Conservation (phyloP, 2,329 filamentous ascomycete species). For the Didymella exigua region DNA sequence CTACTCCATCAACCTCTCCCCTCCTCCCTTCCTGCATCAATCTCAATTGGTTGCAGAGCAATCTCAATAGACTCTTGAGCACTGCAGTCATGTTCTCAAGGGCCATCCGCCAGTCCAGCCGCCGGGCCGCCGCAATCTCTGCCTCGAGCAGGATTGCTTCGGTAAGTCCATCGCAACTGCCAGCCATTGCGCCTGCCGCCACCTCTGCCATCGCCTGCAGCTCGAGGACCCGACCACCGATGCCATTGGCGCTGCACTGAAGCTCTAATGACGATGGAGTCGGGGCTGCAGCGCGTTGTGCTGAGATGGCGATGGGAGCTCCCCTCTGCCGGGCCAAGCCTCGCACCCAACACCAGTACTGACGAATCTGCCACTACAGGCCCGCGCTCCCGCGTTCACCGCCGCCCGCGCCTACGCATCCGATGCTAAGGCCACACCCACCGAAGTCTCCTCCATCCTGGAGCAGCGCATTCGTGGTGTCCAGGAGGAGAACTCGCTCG, state of each 20-base stretch:
- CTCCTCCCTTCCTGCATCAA: constrained; percentile 50
- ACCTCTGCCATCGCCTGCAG: constrained; percentile 39
- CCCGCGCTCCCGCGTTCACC: constrained; percentile 81
- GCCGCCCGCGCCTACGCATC: constrained; percentile 85
- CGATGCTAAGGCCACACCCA: constrained; percentile 93
- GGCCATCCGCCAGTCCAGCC: constrained; percentile 95
- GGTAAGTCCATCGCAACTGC: constrained; percentile 73
- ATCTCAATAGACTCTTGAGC: constrained; percentile 50
- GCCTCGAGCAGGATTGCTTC: constrained; percentile 87
- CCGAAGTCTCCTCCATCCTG: constrained; percentile 98
- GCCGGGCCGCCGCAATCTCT: constrained; percentile 92
- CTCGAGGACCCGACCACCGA: constrained; percentile 40
- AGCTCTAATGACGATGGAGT: constrained; percentile 38
- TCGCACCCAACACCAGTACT: constrained; percentile 37
- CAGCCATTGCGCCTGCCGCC: constrained; percentile 50
- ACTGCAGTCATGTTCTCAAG: constrained; percentile 87
- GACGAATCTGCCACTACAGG: constrained; percentile 65
- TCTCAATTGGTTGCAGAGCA: constrained; percentile 53
- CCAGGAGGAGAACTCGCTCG: constrained; percentile 92
- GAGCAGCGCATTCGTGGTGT: constrained; percentile 99
- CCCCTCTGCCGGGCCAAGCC: constrained; percentile 43
- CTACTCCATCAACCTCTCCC: constrained; percentile 49
- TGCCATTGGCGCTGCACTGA: constrained; percentile 48
- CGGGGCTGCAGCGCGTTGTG: constrained; percentile 48
- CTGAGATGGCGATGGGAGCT: constrained; percentile 35